A percentile compares a stretch with the other conserved stretches of the same genome.
phyloP scores from a whole-genome alignment of 352 stramenopile genomes.

The Thraustochytrium sp. region DNA sequence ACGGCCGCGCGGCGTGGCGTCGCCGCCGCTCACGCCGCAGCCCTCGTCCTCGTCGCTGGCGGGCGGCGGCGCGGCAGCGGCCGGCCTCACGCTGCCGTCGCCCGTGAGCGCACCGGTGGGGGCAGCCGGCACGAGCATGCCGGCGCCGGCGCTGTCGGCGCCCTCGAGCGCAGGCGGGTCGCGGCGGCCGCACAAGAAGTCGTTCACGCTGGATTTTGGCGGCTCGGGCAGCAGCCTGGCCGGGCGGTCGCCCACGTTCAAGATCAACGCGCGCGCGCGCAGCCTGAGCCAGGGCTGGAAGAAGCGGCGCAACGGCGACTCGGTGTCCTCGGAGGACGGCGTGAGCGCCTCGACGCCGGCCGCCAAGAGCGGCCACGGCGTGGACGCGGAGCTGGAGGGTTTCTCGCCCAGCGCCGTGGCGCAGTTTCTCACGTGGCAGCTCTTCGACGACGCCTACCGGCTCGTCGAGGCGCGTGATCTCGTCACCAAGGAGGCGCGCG shows the following conservation, averaged over 20 bases:
- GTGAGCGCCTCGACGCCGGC: neutral
- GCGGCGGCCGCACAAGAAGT: neutral
- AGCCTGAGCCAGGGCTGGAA: slow-evolving; percentile 27
- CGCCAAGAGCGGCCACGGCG: neutral
- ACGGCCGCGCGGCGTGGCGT: neutral
- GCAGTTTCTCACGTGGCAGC: slow-evolving; percentile 29
- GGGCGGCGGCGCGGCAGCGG: too few species aligned
- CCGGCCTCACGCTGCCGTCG: too few species aligned
- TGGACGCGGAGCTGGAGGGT: neutral
- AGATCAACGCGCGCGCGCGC: neutral
- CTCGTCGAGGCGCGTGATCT: slow-evolving; percentile 1
- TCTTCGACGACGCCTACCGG: neutral
- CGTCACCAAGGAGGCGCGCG: slow-evolving; percentile 10
- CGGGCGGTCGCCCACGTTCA: neutral
- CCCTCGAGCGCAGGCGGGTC: neutral
- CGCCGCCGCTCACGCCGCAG: neutral
- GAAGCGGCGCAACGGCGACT: neutral
- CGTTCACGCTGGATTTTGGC: neutral
- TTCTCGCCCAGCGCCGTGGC: neutral
- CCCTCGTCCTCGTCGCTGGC: neutral
- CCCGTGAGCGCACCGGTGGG: too few species aligned
- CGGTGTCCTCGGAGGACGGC: neutral
- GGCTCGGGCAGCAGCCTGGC: neutral
- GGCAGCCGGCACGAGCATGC: neutral
- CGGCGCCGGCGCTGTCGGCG: neutral